Conservation (phyloP, 2,329 filamentous ascomycete species). For the Fusarium sp. region DNA sequence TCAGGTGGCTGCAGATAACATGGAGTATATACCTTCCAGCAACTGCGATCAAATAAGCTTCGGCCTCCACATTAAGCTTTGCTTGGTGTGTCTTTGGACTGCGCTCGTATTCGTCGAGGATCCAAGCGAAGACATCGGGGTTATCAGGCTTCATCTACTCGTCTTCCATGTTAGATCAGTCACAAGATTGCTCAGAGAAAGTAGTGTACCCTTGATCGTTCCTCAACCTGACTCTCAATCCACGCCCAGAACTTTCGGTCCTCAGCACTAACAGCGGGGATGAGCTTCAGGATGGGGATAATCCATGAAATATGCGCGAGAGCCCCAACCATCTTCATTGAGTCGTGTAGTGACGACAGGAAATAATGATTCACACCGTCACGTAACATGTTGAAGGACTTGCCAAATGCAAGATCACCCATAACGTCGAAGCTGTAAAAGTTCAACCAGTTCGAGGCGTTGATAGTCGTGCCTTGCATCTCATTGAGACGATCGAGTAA, state of each 20-base stretch:
- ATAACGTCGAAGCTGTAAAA: constrained; percentile 51
- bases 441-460: constrained; percentile 47
- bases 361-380: constrained; percentile 41
- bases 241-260: constrained; percentile 16
- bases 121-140: constrained; percentile 47
- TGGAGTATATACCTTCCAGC: constrained; percentile 44
- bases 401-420: constrained; percentile 54
- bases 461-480: constrained; percentile 33
- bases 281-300: constrained; percentile 16
- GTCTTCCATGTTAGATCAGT: background rate
- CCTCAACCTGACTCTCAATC: constrained; percentile 13
- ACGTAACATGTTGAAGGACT: constrained; percentile 49
- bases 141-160: constrained; percentile 25
- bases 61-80: constrained; percentile 40
- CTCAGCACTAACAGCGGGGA: constrained; percentile 6
- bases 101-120: constrained; percentile 42
- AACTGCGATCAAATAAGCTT: constrained; percentile 45
- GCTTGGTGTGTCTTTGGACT: constrained; percentile 33
- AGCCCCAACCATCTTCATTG: constrained; percentile 34
- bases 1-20: rapidly evolving
- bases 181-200: background rate
- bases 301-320: constrained; percentile 38
- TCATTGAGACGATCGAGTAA: constrained; percentile 32
- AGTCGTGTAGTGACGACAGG: constrained; percentile 38
- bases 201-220: background rate